phyloP scores from a whole-genome alignment of 345 rosid species.

The Ailanthus altissimus region DNA sequence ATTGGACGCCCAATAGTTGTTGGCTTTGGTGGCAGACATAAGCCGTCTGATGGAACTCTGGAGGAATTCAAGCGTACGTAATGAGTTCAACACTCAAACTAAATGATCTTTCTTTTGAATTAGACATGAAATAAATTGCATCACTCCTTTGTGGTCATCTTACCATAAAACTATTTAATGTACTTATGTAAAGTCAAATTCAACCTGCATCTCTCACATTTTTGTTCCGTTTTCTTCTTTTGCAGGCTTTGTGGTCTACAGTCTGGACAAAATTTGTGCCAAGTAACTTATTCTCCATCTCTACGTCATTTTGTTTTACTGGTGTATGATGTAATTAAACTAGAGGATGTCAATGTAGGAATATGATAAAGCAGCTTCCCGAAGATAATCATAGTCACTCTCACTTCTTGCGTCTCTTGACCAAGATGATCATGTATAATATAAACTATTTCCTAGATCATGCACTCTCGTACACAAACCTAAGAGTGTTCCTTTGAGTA shows the following conservation, averaged over 20 bases:
- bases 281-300: conserved; percentile 40
- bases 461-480: not conserved
- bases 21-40: conserved; percentile 59
- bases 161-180: not conserved
- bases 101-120: too few relatives aligned
- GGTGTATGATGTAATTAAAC: not conserved
- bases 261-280: conserved; percentile 66
- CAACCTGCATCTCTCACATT: not conserved
- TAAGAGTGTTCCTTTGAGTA: not conserved
- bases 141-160: not conserved
- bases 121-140: too few relatives aligned
- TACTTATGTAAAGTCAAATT: not conserved
- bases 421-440: not conserved
- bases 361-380: not conserved
- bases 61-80: conserved; percentile 83
- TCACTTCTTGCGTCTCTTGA: not conserved
- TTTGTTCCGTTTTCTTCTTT: not conserved
- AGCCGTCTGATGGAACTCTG: conserved; percentile 57
- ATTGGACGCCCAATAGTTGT: conserved; percentile 66
- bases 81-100: not conserved
- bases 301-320: not conserved
- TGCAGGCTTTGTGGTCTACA: conserved; percentile 67
- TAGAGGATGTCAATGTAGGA: too few relatives aligned
- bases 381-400: not conserved
- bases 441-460: conserved; percentile 9